A percentile compares a stretch with the other conserved stretches of the same genome.
phyloP scores from a whole-genome alignment of 495 filamentous ascomycete species.

The Tricharina praecox region DNA sequence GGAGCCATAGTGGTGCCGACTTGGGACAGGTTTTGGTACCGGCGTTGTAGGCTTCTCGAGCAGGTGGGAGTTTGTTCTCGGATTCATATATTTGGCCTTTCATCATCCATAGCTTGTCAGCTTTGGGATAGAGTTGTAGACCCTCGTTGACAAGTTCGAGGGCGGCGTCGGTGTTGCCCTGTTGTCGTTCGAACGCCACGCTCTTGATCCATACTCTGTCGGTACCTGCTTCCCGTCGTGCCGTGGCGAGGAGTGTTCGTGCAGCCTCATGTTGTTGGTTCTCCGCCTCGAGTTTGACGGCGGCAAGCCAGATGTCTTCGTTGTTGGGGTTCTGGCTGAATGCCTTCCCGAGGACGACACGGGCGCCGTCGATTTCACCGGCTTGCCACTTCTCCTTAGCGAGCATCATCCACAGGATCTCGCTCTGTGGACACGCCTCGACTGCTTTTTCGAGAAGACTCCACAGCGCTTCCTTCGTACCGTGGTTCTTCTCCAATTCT shows the following conservation, averaged over 20 bases:
- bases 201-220: constrained; percentile 95
- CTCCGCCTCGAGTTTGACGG: constrained; percentile 87
- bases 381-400: constrained; percentile 85
- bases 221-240: constrained; percentile 71
- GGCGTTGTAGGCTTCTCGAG: constrained; percentile 76
- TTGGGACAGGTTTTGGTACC: constrained; percentile 74
- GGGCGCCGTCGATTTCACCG: constrained; percentile 68
- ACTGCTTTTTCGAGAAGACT: constrained; percentile 80
- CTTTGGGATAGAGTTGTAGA: constrained; percentile 69
- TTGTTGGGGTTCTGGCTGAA: constrained; percentile 89
- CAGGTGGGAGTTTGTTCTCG: constrained; percentile 57
- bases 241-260: constrained; percentile 58
- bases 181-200: constrained; percentile 75
- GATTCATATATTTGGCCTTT: constrained; percentile 94
- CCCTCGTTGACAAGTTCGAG: constrained; percentile 77
- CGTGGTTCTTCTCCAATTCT: constrained; percentile 81
- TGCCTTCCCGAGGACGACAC: constrained; percentile 62
- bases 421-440: constrained; percentile 74
- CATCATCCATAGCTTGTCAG: constrained; percentile 91
- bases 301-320: constrained; percentile 91
- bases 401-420: constrained; percentile 89
- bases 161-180: constrained; percentile 59
- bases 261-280: constrained; percentile 65
- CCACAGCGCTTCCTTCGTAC: constrained; percentile 65
- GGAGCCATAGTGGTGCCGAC: constrained; percentile 73